Evolutionary conservation across 345 rosid genomes (phyloP), one percentile per base, ranked within the genome.

Genomic region (Erucastrum elatum): DNA sequence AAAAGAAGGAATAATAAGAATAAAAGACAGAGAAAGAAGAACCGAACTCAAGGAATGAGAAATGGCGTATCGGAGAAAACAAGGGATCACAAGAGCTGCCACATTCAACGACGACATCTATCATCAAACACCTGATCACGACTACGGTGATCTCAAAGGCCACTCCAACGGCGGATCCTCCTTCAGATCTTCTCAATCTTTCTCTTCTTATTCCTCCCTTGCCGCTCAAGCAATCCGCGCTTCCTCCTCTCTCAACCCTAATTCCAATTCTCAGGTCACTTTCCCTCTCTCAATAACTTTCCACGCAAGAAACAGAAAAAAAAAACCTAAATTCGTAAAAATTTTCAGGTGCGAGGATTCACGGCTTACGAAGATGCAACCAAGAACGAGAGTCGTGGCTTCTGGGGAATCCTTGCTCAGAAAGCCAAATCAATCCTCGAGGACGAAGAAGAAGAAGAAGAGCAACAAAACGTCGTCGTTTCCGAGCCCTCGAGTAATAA

Each of bases 41-140:
- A 53, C n/a, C 61, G 26, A 41, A 34, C 41, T 67, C 3, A 29
- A 53, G 70, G 62, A 59, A 56, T 51, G 31, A 49, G 39, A 68
- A 39, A 96, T 96, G 98, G 99, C 99, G 51, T 96, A 93, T 67
- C 84, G 99, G 85, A 87, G 99, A 81, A 90, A 87, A 84, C 98
- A 91, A 37, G 99, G 97, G 33, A 82, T 88, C 17, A 74, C 86
- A n/a, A 87, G 90, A 70, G 78, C 96, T 15, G 75, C 96, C 6
- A 96, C 98, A 9, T 90, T 96, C 87, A 87, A 85, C 69, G 99
- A 96, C 75, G 97, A 96, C 73, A 77, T 83, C 68, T 70, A 76
- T 60, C 72, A 77, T 46, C 80, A 81, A 44, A 81, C 84, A 8
- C 84, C 91, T 0, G 81, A 81, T 76, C 77, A 53, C 12, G 80